Percentiles rank a stretch among this genome's conserved stretches.
These are phyloP conservation scores for Tricholoma bakamatsutake DNA, from an alignment of 768 basidiomycete species.

Conservation along the genomic window DNA sequence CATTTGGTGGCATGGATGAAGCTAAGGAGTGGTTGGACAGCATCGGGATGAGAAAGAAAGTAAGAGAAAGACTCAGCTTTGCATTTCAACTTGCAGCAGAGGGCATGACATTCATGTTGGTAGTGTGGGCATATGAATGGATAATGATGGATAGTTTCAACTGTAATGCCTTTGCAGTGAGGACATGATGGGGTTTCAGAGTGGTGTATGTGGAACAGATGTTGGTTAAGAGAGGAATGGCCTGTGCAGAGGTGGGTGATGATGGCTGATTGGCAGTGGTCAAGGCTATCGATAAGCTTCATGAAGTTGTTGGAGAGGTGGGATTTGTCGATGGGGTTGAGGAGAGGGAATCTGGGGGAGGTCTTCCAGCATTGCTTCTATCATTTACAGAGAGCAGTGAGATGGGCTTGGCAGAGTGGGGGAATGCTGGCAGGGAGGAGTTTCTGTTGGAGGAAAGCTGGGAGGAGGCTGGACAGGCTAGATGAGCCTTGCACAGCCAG, in stretches of 20 bases:
- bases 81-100: too few species aligned
- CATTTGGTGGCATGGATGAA: conserved; percentile 4
- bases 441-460: background rate
- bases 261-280: too few species aligned
- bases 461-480: background rate
- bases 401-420: conserved; percentile 6
- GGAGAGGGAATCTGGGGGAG: conserved; percentile 1
- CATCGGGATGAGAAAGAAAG: background rate
- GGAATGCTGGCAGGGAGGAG: conserved; percentile 13
- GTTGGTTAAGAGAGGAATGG: background rate
- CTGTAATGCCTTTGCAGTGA: too few species aligned
- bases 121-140: too few species aligned
- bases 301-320: conserved; percentile 8
- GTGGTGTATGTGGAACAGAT: too few species aligned
- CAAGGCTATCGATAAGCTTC: too few species aligned
- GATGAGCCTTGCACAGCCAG: background rate
- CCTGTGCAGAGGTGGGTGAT: too few species aligned
- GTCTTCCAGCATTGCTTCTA: conserved; percentile 9
- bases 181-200: too few species aligned
- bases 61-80: too few species aligned
- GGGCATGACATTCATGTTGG: too few species aligned
- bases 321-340: conserved; percentile 3
- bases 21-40: background rate
- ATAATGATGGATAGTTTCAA: too few species aligned
- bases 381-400: background rate